A percentile compares a stretch with the other conserved stretches of the same genome.
These are phyloP conservation scores for Hypoxylon sp. DNA, from an alignment of 2,329 filamentous ascomycete genomes.

Conservation along the genomic window DNA sequence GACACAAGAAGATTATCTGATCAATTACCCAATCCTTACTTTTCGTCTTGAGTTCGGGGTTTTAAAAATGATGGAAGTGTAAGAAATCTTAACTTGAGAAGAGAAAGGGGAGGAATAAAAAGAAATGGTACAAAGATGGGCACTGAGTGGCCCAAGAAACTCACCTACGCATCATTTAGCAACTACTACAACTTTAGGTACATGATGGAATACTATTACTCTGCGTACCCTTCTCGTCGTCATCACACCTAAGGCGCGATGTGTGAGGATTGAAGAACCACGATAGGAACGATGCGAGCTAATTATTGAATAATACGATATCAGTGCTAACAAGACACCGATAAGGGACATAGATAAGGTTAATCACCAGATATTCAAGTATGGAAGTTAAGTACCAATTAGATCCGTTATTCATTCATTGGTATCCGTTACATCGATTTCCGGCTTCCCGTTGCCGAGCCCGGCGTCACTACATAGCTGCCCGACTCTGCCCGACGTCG, in stretches of 20 bases:
- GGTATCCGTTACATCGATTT: background rate
- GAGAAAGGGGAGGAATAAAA: too few relatives aligned
- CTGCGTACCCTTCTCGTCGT: background rate
- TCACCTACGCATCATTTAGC: too few relatives aligned
- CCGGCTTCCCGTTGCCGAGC: background rate
- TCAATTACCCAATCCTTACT: too few relatives aligned
- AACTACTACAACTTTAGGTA: background rate
- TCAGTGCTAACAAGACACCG: too few relatives aligned
- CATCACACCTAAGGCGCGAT: background rate
- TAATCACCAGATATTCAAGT: background rate
- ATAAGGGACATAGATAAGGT: too few relatives aligned
- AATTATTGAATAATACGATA: background rate
- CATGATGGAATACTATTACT: background rate
- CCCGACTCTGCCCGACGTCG: slow-evolving; percentile 2
- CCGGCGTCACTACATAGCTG: background rate
- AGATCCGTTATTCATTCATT: too few relatives aligned
- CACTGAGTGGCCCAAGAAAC: too few relatives aligned
- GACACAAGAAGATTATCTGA: too few relatives aligned
- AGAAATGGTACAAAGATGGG: background rate
- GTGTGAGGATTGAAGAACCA: background rate
- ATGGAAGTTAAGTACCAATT: too few relatives aligned
- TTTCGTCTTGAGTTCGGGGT: too few relatives aligned
- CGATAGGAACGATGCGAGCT: background rate
- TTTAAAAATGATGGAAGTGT: too few relatives aligned
- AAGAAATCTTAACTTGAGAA: too few relatives aligned